These are phyloP conservation scores for Dryas integrifolia DNA, from an alignment of 331 rosid species.

Conservation along the genomic window DNA sequence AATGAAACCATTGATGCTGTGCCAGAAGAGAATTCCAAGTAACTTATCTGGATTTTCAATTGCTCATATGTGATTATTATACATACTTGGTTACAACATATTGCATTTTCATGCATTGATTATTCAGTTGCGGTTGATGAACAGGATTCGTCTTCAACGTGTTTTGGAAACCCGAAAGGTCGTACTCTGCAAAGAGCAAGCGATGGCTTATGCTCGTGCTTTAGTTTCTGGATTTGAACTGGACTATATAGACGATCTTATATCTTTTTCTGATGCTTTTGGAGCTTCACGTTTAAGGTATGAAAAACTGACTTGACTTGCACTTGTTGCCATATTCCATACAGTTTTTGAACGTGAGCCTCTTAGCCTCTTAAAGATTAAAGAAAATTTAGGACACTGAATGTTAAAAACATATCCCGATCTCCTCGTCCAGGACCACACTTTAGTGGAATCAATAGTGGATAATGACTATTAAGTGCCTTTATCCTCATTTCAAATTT, in stretches of 20 bases:
- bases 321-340: neutral
- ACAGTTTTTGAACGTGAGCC: neutral
- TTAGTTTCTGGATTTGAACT: slow-evolving; percentile 81
- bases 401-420: neutral
- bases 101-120: slow-evolving; percentile 29
- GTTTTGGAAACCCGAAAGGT: slow-evolving; percentile 87
- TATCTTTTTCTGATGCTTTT: slow-evolving; percentile 80
- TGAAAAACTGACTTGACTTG: slow-evolving; percentile 9
- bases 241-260: slow-evolving; percentile 75
- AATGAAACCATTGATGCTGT: slow-evolving; percentile 41
- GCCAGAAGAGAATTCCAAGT: slow-evolving; percentile 84
- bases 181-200: slow-evolving; percentile 90
- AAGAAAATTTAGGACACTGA: neutral
- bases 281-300: slow-evolving; percentile 98
- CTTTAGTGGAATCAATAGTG: neutral
- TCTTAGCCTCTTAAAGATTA: neutral
- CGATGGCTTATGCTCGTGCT: slow-evolving; percentile 99
- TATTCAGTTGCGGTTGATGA: slow-evolving; percentile 38
- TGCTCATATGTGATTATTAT: neutral
- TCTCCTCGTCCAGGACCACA: neutral
- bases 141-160: slow-evolving; percentile 87
- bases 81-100: slow-evolving; percentile 7
- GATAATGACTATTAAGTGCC: neutral
- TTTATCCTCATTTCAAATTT: neutral
- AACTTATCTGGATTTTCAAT: slow-evolving; percentile 26